Evolutionary conservation across 768 basidiomycete species (phyloP).

Genomic region (Rhizopogon salebrosus): DNA sequence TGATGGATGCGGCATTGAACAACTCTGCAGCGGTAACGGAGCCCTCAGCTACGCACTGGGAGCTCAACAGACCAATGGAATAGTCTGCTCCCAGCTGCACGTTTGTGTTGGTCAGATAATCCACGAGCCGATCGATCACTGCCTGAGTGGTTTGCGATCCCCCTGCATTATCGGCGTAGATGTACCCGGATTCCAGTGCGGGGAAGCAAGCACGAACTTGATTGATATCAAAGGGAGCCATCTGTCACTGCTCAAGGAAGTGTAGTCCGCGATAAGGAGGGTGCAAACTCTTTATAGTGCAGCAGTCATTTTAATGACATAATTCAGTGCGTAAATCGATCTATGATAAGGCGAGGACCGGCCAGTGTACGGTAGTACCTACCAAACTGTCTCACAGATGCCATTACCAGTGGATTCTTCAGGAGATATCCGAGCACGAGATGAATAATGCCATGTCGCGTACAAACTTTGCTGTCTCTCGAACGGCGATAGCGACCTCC

Average conservation of each 20-base stretch:
- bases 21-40: conserved; percentile 49
- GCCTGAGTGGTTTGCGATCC: conserved; percentile 58
- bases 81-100: conserved; percentile 71
- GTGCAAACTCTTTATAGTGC: background rate
- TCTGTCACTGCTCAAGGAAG: background rate
- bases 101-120: conserved; percentile 70
- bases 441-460: too few species aligned
- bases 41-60: conserved; percentile 45
- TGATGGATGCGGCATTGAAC: conserved; percentile 53
- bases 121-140: conserved; percentile 54
- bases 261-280: background rate
- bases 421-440: too few species aligned
- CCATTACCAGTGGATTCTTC: too few species aligned
- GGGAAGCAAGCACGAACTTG: conserved; percentile 60
- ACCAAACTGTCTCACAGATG: too few species aligned
- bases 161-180: conserved; percentile 75
- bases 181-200: conserved; percentile 48
- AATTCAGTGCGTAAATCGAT: background rate
- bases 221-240: conserved; percentile 38
- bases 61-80: conserved; percentile 48
- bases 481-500: too few species aligned
- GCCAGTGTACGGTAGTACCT: too few species aligned
- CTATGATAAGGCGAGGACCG: too few species aligned
- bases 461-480: too few species aligned
- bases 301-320: too few species aligned